Evolutionary conservation across 2,329 filamentous ascomycete genomes (phyloP).

Genomic region (Fusarium pseudoanthophilum): DNA sequence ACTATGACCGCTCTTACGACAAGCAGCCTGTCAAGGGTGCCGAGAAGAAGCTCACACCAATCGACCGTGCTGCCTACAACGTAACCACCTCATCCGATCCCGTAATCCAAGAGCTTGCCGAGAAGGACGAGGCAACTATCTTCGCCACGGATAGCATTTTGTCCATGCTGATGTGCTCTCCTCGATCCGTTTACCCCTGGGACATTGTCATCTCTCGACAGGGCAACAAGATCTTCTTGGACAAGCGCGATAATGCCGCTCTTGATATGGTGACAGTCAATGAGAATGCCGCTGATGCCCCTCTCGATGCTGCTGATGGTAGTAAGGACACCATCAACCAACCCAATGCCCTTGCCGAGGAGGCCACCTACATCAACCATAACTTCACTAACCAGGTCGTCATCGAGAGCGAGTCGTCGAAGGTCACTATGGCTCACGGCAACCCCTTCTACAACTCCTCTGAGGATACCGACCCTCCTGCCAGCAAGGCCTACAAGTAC

Average conservation of each 20-base stretch:
- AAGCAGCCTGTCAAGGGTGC: slow-evolving; percentile 90
- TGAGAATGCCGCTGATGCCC: slow-evolving; percentile 96
- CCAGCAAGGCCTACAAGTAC: slow-evolving; percentile 99
- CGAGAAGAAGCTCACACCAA: slow-evolving; percentile 85
- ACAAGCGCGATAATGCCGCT: slow-evolving; percentile 95
- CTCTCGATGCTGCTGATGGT: slow-evolving; percentile 88
- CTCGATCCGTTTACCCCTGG: slow-evolving; percentile 97
- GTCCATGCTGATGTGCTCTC: slow-evolving; percentile 99
- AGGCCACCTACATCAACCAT: slow-evolving; percentile 99
- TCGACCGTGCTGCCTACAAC: slow-evolving; percentile 97
- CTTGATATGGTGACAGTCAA: slow-evolving; percentile 99
- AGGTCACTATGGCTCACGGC: slow-evolving; percentile 84
- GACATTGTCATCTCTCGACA: slow-evolving; percentile 94
- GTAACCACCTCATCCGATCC: slow-evolving; percentile 97
- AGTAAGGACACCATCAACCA: slow-evolving; percentile 97
- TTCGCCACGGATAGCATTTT: slow-evolving; percentile 97
- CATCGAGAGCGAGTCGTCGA: slow-evolving; percentile 79
- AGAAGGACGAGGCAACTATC: slow-evolving; percentile 95
- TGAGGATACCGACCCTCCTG: slow-evolving; percentile 92
- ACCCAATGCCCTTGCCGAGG: slow-evolving; percentile 89
- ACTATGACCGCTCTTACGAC: slow-evolving; percentile 96
- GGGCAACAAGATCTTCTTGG: slow-evolving; percentile 96
- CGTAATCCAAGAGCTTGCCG: slow-evolving; percentile 94
- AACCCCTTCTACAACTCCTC: slow-evolving; percentile 98
- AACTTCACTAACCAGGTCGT: slow-evolving; percentile 98